These are phyloP conservation scores for Jacaranda copaia DNA, from an alignment of 257 asterid species.

Conservation along the genomic window DNA sequence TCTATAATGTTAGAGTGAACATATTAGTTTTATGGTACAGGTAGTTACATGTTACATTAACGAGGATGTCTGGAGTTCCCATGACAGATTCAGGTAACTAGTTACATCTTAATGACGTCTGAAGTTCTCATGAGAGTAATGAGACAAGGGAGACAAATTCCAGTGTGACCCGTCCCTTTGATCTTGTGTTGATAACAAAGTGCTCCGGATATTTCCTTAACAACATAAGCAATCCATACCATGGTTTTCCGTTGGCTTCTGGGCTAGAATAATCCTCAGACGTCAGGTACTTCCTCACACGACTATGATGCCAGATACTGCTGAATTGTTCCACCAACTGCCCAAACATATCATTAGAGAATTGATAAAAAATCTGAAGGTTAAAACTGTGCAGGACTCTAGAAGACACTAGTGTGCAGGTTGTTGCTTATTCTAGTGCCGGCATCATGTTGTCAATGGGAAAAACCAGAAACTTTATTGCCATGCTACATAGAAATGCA, in stretches of 20 bases:
- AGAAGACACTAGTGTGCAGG: background rate
- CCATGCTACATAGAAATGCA: too few relatives aligned
- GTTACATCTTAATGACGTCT: background rate
- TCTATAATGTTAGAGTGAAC: too few relatives aligned
- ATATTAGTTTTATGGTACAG: too few relatives aligned
- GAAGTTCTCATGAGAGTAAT: slow-evolving; percentile 57
- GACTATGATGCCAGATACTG: slow-evolving; percentile 85
- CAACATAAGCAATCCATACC: slow-evolving; percentile 89
- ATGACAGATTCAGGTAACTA: too few relatives aligned
- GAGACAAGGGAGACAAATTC: slow-evolving; percentile 97
- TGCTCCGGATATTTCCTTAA: slow-evolving; percentile 91
- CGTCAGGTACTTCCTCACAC: slow-evolving; percentile 82
- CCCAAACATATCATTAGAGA: slow-evolving; percentile 28
- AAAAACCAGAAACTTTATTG: too few relatives aligned
- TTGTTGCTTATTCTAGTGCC: too few relatives aligned
- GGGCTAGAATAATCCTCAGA: slow-evolving; percentile 72
- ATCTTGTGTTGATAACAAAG: slow-evolving; percentile 88
- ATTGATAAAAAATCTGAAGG: background rate
- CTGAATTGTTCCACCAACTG: slow-evolving; percentile 84
- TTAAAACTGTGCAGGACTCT: background rate
- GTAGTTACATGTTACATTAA: too few relatives aligned
- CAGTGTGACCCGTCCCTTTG: slow-evolving; percentile 71
- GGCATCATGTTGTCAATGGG: too few relatives aligned
- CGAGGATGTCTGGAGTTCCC: too few relatives aligned
- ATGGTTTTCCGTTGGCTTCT: slow-evolving; percentile 84